Base-by-base conservation (phyloP, 495 filamentous ascomycete species). In the Talaromyces borbonicus region DNA sequence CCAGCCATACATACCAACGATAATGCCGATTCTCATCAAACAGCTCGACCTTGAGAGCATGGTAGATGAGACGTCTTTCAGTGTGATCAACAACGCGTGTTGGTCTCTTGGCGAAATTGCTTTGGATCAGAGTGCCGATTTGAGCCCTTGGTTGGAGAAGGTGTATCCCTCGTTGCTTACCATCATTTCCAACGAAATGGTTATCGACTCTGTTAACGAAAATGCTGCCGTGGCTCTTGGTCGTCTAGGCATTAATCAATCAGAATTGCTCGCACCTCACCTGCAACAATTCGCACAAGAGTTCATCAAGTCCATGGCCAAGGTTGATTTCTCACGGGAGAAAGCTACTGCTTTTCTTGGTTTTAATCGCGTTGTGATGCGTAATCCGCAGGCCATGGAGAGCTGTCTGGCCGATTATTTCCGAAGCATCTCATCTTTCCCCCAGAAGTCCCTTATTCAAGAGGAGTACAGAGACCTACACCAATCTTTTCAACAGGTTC, bases 51-150 rank as follows among this genome's bases (percentile, higher is more conserved):
- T 97, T 35, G 83, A 87, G 47, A 67, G 77, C 39, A 78, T 87
- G 36, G 63, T 78, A 5, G 79, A 86, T 42, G 81, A 88, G 39
- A 86, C 78, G 6, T 80, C 81, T 6, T 97, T 94, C 61, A 83
- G 84, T 35, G 90, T 95, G 14, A 75, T 97, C 47, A 99, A 97
- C 73, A 99, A 99, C 58, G 90, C 92, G 23, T 97, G 93, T 69
- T 99, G 92, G 92, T 92, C 90, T 24, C 84, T 80, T 18, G 92
- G 92, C 14, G 92, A 99, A 66, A 93, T 99, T 47, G 81, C 88
- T 7, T 80, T 96, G 62, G 80, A 88, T 53, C 79, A 92, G 62
- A 79, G 86, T 55, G 78, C 86, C 53, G 75, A 78, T 48, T 83
- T 97, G 75, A 73, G 69, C 1, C 85, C 88, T 0, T 94, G 83